These are phyloP conservation scores for Microascus cirrosus DNA, from an alignment of 2,329 filamentous ascomycete genomes.

Conservation along the genomic window DNA sequence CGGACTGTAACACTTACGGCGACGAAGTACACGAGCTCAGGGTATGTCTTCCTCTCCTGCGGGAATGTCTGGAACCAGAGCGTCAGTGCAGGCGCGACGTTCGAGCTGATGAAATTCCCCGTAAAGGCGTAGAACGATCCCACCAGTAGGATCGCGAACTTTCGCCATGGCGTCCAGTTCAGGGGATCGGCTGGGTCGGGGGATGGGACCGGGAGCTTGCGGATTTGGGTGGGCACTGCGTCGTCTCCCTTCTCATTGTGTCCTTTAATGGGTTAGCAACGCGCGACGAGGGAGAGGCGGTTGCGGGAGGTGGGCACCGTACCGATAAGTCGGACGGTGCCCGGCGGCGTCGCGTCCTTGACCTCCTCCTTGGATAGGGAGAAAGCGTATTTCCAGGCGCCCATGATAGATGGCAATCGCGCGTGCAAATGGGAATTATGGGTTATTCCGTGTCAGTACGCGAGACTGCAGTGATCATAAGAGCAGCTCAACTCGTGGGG, in stretches of 20 bases:
- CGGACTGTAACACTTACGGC: conserved; percentile 12
- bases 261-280: not conserved
- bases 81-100: conserved; percentile 19
- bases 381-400: conserved; percentile 11
- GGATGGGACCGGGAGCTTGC: conserved; percentile 12
- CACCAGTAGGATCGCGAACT: conserved; percentile 14
- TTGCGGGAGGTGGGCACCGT: conserved; percentile 3
- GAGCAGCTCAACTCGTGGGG: not conserved
- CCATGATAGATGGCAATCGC: not conserved
- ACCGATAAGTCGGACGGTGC: conserved; percentile 12
- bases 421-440: not conserved
- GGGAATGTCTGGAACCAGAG: conserved; percentile 19
- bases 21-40: conserved; percentile 17
- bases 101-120: conserved; percentile 19
- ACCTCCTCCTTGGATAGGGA: conserved; percentile 11
- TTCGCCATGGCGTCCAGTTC: conserved; percentile 21
- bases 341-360: conserved; percentile 8
- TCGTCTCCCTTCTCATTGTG: not conserved
- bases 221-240: not conserved
- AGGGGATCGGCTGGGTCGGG: conserved; percentile 22
- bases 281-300: not conserved
- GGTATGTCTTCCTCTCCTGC: conserved; percentile 10
- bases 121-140: conserved; percentile 20
- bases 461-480: not conserved
- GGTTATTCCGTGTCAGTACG: not conserved